Evolutionary conservation across 2,329 filamentous ascomycete genomes (phyloP).

Genomic region (Monilinia fructigena): DNA sequence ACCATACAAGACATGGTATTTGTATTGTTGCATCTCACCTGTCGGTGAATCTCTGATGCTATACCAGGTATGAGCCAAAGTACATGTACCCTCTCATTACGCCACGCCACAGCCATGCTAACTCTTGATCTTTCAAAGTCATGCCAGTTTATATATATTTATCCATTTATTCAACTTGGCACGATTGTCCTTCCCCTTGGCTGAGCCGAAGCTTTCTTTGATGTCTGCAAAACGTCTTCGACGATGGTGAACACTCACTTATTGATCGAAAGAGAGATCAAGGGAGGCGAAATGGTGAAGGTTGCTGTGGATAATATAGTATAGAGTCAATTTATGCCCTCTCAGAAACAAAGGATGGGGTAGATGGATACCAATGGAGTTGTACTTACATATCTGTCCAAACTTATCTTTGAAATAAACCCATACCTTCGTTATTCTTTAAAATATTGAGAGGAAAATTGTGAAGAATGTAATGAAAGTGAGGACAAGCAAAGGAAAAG

Average conservation of each 20-base stretch:
- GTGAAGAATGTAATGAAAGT: not conserved
- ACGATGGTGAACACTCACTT: not conserved
- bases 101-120: not conserved
- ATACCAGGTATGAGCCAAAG: not conserved
- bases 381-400: constrained; percentile 2
- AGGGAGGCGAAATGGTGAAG: not conserved
- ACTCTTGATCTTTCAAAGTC: not conserved
- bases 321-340: not conserved
- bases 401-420: not conserved
- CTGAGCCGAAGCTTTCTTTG: not conserved
- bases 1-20: not conserved
- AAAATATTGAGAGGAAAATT: no score
- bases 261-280: not conserved
- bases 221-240: not conserved
- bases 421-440: not conserved
- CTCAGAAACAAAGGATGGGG: not conserved
- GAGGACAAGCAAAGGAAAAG: not conserved
- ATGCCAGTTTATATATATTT: not conserved
- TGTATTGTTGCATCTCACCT: not conserved
- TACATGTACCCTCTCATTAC: not conserved
- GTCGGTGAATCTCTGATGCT: not conserved
- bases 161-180: not conserved
- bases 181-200: not conserved
- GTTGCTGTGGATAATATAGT: no score
- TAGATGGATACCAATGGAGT: not conserved